Evolutionary conservation across 1,284 basidiomycete species (phyloP), one percentile per base, ranked within the genome.

Genomic region (Mycosarcoma maydis): DNA sequence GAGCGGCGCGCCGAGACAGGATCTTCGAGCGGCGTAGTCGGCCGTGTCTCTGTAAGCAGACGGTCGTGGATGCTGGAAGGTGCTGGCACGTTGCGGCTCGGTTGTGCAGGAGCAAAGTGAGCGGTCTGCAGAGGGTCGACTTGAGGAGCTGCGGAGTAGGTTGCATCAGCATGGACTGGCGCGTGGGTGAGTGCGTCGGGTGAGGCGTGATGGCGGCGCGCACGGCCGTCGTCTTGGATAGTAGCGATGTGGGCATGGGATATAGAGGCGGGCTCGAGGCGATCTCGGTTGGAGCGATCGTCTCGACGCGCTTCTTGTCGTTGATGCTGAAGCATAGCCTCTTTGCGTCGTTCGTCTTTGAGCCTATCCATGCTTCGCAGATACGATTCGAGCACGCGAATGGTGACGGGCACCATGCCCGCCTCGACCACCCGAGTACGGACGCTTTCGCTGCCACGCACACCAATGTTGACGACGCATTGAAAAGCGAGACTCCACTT

Each of bases 381-480:
- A 66, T 83, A 98, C 24, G 91, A 91, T 83, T 97, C 94, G 27
- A 98, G 86, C 27, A 98, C 92, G 75, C 92, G 92, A 6, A 94
- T 92, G 2, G 96, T 93, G 32, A 98, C 91, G 61, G 96, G 92
- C 17, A 98, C 86, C 2, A 94, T 93, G 23, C 95, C 95, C 0
- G 94, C 93, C 82, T 98, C 93, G 3, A 98, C 96, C 19, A 98
- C 94, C 4, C 94, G 86, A 52, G 90, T 91, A 38, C 95, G 86
- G 40, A 82, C 77, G 19, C 88, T 87, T 82, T 98, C 95, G 68
- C 89, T 92, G n/a, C 96, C 96, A 33, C 95, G 86, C 0, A 99
- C 94, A 41, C 96, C 95, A 73, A 98, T 94, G 83, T 98, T 98
- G 73, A 96, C 94, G 40, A 98, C 90, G 80, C 93, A 97, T 80